phyloP scores from a whole-genome alignment of 257 asterid species.

The Nicotiana paniculata region DNA sequence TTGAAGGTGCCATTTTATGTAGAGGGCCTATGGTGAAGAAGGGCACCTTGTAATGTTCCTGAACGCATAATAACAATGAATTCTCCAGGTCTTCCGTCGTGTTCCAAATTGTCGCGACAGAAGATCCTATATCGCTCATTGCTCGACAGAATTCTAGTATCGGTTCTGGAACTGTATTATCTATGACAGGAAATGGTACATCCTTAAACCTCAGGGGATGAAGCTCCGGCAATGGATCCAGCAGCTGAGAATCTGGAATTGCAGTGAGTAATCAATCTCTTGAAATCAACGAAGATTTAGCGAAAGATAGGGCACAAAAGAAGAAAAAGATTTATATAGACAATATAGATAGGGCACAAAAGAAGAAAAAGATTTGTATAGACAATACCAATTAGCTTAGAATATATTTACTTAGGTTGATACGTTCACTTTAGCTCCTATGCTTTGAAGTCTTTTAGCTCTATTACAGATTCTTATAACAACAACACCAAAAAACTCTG shows the following conservation, averaged over 20 bases:
- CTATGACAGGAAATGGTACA: constrained; percentile 10
- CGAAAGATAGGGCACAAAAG: background rate
- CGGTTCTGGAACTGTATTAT: background rate
- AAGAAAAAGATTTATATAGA: background rate
- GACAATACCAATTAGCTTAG: background rate
- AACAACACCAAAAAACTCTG: too few relatives aligned
- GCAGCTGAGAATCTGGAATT: constrained; percentile 26
- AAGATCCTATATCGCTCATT: constrained; percentile 23
- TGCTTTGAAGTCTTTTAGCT: background rate
- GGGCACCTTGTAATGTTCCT: constrained; percentile 30
- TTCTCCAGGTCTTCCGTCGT: constrained; percentile 20
- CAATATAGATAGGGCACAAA: background rate
- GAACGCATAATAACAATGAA: constrained; percentile 17
- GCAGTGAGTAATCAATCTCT: background rate
- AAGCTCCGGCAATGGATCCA: constrained; percentile 22
- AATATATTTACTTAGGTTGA: background rate
- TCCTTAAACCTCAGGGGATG: constrained; percentile 28
- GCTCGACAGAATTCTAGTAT: constrained; percentile 13
- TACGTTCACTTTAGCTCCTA: too few relatives aligned
- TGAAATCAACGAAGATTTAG: background rate
- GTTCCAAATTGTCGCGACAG: constrained; percentile 46
- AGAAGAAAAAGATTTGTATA: background rate
- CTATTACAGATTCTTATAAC: background rate
- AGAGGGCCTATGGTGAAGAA: constrained; percentile 54
- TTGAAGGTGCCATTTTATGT: constrained; percentile 30